These are phyloP conservation scores for Orbilia ellipsospora DNA, from an alignment of 2,329 filamentous ascomycete genomes.

Conservation along the genomic window DNA sequence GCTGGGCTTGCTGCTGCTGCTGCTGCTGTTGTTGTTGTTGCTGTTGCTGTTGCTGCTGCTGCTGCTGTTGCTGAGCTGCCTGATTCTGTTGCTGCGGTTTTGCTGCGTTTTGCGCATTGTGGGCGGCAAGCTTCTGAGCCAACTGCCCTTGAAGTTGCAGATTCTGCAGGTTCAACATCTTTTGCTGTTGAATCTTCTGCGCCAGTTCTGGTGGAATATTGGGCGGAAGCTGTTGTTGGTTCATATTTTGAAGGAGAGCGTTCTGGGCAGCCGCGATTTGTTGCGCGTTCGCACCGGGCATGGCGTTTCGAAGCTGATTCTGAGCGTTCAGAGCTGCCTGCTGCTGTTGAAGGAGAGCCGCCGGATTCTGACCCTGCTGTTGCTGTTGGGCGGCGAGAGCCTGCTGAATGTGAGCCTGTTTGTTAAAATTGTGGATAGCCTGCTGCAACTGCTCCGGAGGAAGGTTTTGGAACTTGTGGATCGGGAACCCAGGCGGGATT, in stretches of 20 bases:
- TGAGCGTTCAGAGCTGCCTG: conserved; percentile 37
- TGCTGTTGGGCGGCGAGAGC: conserved; percentile 16
- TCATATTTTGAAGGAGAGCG: conserved; percentile 31
- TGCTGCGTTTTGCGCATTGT: not conserved
- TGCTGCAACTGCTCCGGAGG: conserved; percentile 44
- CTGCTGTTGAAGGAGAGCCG: conserved; percentile 37
- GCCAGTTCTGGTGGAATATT: conserved; percentile 25
- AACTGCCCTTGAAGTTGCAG: conserved; percentile 13
- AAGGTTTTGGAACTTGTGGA: conserved; percentile 39
- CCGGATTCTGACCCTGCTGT: conserved; percentile 36
- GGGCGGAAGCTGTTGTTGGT: conserved; percentile 8
- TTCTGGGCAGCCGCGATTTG: conserved; percentile 42
- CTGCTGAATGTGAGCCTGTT: conserved; percentile 24
- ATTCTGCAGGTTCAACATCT: conserved; percentile 15
- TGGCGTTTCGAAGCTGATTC: conserved; percentile 19
- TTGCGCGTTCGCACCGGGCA: conserved; percentile 19
- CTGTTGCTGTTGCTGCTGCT: too few species aligned
- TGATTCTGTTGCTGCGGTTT: not conserved
- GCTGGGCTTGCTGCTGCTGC: not conserved
- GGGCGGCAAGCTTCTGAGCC: conserved; percentile 22
- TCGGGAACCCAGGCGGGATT: conserved; percentile 41
- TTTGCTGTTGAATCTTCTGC: conserved; percentile 35
- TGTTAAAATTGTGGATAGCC: conserved; percentile 34
- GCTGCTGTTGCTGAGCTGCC: not conserved
- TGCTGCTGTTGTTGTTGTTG: not conserved